A percentile compares a stretch with the other conserved stretches of the same genome.
These are phyloP conservation scores for Auricularia sp. DNA, from an alignment of 768 basidiomycete genomes.

Conservation along the genomic window DNA sequence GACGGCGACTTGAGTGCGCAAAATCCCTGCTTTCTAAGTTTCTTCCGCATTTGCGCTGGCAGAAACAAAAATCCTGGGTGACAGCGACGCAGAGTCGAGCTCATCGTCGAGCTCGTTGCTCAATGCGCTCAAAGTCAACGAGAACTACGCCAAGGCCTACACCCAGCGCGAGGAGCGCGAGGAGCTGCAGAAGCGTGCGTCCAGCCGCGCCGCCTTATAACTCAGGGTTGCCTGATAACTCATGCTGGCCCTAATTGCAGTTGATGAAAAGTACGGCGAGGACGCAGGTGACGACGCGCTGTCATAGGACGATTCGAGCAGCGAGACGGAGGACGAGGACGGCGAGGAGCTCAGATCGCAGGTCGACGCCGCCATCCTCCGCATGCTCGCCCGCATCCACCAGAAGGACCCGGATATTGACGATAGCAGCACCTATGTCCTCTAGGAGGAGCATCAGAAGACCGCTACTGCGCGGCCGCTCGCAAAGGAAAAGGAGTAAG, in stretches of 20 bases:
- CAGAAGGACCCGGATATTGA: slow-evolving; percentile 82
- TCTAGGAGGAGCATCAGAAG: slow-evolving; percentile 43
- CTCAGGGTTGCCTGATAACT: not conserved
- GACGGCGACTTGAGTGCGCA: no score
- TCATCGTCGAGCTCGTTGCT: not conserved
- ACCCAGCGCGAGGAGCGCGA: slow-evolving; percentile 77
- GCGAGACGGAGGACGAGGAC: slow-evolving; percentile 83
- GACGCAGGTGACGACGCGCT: slow-evolving; percentile 45
- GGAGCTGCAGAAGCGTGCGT: slow-evolving; percentile 62
- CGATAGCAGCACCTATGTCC: slow-evolving; percentile 52
- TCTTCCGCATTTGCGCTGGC: no score
- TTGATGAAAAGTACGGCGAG: slow-evolving; percentile 82
- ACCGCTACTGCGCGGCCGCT: no score
- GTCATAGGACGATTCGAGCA: slow-evolving; percentile 28
- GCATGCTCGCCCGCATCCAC: slow-evolving; percentile 79
- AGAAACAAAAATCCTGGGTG: not conserved
- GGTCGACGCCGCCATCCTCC: slow-evolving; percentile 86
- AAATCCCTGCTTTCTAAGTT: no score
- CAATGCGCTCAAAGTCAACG: slow-evolving; percentile 49
- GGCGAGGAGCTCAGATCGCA: slow-evolving; percentile 91
- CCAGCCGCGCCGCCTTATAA: slow-evolving; percentile 18
- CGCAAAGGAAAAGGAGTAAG: no score
- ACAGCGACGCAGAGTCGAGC: not conserved
- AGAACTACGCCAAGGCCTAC: slow-evolving; percentile 74
- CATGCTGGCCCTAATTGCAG: slow-evolving; percentile 27